Base-by-base conservation (phyloP, 257 asterid species). In the Scutellaria minor region DNA sequence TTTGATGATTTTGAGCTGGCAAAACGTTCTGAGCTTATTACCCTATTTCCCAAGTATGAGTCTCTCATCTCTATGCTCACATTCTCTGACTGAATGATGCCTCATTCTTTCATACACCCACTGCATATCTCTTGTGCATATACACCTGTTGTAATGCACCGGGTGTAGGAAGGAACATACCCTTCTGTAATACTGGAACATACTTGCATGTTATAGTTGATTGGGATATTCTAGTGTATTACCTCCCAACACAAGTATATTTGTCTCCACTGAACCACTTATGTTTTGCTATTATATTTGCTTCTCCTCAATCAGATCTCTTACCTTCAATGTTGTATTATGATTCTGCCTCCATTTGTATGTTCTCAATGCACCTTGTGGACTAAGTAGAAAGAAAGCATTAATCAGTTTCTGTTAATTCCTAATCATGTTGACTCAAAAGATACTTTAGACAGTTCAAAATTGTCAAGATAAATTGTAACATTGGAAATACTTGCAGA, bases 1-100 rank as follows among this genome's bases (percentile, higher is more conserved):
- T 93, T 90, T 65, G 95, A 93, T 54, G 98, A 93, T 74, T 93
- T 93, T 64, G 98, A 93, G 85, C 68, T 93, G 72, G 98, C 95
- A 12, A 87, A 88, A 47, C 89, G 89, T 12, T 80, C 87, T 5
- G 85, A 90, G 58, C 89, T 93, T 22, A 20, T 86, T 72, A 57
- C 86, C n/a, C 79, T 52, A 11, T 93, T 90, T 75, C 95, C 96
- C 14, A 77, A 77, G 71, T 71, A 87, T 22, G 83, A 87, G 75
- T 81, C 92, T 47, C 82, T 93, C 35, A 47, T 93, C 82, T 74
- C 87, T 61, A 58, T 81, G 83, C 95, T 93, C 81, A 81, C 94
- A 13, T 74, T 9, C 68, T 70, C 83, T 6, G 85, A 82, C 20
- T 87, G 77, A 88, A 15, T 59, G 57, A 9, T 67, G 22, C 14